These are phyloP conservation scores for Neurospora sp. DNA, from an alignment of 495 filamentous ascomycete species.

Conservation along the genomic window DNA sequence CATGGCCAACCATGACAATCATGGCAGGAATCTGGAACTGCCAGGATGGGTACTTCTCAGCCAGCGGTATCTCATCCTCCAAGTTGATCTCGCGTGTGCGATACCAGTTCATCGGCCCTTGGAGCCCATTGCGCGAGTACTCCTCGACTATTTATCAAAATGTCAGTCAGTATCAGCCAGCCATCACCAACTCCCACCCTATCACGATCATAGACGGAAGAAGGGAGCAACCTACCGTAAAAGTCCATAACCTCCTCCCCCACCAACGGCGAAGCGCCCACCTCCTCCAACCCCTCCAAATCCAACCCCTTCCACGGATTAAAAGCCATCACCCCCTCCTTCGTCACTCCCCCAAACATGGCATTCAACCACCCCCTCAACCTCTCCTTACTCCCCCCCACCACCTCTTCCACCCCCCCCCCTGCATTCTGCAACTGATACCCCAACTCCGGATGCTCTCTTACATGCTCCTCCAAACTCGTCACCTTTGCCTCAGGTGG, in stretches of 20 bases:
- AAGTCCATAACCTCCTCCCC: background rate
- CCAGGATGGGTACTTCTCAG: background rate
- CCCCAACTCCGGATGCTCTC: background rate
- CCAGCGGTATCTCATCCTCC: background rate
- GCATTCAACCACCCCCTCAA: background rate
- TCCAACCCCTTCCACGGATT: background rate
- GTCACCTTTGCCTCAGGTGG: background rate
- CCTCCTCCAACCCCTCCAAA: background rate
- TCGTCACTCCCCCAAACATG: background rate
- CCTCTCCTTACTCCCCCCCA: background rate
- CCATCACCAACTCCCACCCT: background rate
- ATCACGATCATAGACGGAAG: background rate
- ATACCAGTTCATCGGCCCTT: background rate
- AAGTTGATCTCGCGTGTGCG: background rate
- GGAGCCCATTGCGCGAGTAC: background rate
- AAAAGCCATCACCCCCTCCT: background rate
- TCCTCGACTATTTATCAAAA: background rate
- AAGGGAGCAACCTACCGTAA: background rate
- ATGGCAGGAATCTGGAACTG: background rate
- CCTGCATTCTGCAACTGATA: background rate
- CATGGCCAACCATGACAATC: background rate
- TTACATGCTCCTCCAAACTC: background rate
- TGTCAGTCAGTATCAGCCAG: background rate
- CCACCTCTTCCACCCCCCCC: background rate
- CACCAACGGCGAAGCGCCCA: background rate